phyloP scores from a whole-genome alignment of 495 filamentous ascomycete genomes.

The Trichoderma asperelloides region DNA sequence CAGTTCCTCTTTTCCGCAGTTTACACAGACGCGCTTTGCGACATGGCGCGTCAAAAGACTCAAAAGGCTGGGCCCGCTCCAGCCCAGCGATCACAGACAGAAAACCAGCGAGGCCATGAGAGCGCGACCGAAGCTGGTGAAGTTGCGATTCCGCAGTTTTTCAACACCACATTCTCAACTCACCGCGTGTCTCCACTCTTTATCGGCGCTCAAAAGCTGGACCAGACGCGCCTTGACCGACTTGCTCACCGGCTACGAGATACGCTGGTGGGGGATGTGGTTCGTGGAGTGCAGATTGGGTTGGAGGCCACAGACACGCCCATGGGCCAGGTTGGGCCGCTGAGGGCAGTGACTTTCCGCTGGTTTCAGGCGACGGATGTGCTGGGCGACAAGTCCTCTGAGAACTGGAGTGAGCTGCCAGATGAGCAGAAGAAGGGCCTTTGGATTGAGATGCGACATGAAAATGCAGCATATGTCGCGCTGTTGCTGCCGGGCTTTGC shows the following conservation, averaged over 20 bases:
- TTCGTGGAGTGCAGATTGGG: slow-evolving; percentile 39
- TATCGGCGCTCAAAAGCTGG: slow-evolving; percentile 23
- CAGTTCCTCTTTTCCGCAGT: neutral
- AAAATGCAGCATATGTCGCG: slow-evolving; percentile 30
- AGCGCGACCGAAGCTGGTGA: neutral
- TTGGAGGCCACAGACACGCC: slow-evolving; percentile 19
- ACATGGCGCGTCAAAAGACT: neutral
- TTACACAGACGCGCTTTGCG: neutral
- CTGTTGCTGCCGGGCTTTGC: slow-evolving; percentile 29
- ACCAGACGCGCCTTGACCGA: slow-evolving; percentile 18
- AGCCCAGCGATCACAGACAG: neutral
- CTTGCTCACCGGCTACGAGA: slow-evolving; percentile 34
- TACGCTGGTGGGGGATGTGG: slow-evolving; percentile 37
- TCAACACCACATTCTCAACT: slow-evolving; percentile 40
- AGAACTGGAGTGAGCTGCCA: slow-evolving; percentile 11
- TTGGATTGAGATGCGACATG: slow-evolving; percentile 30
- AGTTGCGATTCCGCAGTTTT: slow-evolving; percentile 24
- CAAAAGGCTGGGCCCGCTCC: neutral
- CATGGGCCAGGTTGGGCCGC: slow-evolving; percentile 27
- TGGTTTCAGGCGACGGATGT: slow-evolving; percentile 19
- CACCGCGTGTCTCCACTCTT: slow-evolving; percentile 37
- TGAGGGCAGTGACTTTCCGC: slow-evolving; percentile 28
- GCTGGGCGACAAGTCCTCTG: slow-evolving; percentile 15
- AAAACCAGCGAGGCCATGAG: neutral
- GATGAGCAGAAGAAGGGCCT: slow-evolving; percentile 16